Evolutionary conservation across 208 protist genomes (phyloP).

Genomic region (Acanthamoeba healyi): DNA sequence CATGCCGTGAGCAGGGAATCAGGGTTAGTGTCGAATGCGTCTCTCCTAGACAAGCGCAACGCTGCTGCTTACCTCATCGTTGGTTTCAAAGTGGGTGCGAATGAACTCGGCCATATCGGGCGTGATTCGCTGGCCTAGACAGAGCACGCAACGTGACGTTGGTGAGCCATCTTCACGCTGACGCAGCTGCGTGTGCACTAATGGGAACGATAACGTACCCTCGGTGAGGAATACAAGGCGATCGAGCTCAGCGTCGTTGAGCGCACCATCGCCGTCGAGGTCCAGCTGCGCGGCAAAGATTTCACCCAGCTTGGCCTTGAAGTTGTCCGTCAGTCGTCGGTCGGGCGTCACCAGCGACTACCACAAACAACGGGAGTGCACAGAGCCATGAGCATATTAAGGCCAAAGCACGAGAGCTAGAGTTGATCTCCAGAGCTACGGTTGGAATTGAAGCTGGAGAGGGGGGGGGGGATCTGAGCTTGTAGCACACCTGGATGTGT

Average conservation of each 20-base stretch:
- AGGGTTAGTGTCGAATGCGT: too few relatives aligned
- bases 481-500: slow-evolving; percentile 4
- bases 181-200: not conserved
- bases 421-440: not conserved
- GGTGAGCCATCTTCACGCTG: not conserved
- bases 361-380: not conserved
- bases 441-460: not conserved
- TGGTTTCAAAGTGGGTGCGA: slow-evolving; percentile 36
- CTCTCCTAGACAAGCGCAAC: not conserved
- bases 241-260: slow-evolving; percentile 50
- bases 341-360: slow-evolving; percentile 9
- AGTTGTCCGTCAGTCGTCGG: slow-evolving; percentile 9
- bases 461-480: not conserved
- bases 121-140: not conserved
- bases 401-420: too few relatives aligned
- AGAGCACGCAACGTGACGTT: not conserved
- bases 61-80: not conserved
- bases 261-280: slow-evolving; percentile 38
- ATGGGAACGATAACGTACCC: not conserved
- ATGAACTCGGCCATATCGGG: slow-evolving; percentile 57
- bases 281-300: slow-evolving; percentile 33
- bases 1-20: not conserved
- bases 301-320: slow-evolving; percentile 34
- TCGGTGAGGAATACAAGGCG: slow-evolving; percentile 49
- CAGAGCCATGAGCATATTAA: not conserved